Percentiles rank a stretch among this genome's conserved stretches.
Evolutionary conservation across 2,329 filamentous ascomycete genomes (phyloP).

Genomic region (Aureobasidium sp.): DNA sequence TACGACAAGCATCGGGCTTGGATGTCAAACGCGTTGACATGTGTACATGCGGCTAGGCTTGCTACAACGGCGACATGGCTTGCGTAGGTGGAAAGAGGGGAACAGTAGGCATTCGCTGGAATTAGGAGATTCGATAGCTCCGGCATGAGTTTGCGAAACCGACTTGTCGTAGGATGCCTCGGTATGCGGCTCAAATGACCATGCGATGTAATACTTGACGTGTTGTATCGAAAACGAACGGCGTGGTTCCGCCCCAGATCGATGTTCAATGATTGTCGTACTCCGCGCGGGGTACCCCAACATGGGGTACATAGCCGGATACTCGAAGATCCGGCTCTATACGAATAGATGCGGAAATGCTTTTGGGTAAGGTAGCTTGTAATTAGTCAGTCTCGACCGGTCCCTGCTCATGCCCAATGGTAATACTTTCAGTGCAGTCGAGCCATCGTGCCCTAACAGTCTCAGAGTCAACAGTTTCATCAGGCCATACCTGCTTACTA

Average conservation of each 20-base stretch:
- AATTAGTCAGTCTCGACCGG: background rate
- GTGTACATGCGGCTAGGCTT: background rate
- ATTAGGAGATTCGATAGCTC: background rate
- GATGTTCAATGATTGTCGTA: constrained; percentile 4
- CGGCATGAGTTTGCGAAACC: background rate
- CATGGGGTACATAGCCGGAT: background rate
- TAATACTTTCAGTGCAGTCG: background rate
- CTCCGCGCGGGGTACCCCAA: constrained; percentile 2
- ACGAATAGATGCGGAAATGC: background rate
- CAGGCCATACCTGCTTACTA: background rate
- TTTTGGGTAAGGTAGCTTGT: background rate
- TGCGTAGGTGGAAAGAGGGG: constrained; percentile 1
- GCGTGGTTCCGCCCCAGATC: background rate
- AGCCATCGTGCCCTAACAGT: background rate
- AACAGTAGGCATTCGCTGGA: background rate
- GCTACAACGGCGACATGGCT: background rate
- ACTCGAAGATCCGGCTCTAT: background rate
- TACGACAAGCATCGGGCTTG: background rate
- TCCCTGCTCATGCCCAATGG: background rate
- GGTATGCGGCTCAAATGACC: background rate
- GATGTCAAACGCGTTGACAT: background rate
- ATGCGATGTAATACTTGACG: background rate
- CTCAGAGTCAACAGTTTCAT: background rate
- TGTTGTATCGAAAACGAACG: background rate
- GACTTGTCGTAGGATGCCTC: background rate